Percentiles rank a stretch among this genome's conserved stretches.
Evolutionary conservation across 2,329 filamentous ascomycete species (phyloP).

Genomic region (Didymella exigua): DNA sequence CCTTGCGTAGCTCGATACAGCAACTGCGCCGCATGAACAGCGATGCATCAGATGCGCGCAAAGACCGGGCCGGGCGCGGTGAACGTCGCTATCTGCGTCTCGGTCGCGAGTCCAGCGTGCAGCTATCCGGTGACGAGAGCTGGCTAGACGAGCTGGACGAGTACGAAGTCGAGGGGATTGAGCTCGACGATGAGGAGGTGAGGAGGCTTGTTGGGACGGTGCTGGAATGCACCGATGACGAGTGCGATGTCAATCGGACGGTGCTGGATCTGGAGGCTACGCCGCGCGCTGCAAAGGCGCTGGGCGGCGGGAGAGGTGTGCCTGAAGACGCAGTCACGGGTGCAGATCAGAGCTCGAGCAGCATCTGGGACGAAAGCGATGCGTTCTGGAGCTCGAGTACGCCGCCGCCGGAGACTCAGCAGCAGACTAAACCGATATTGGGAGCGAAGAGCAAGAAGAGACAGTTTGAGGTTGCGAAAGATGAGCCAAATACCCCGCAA

Average conservation of each 20-base stretch:
- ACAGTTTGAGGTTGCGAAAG: constrained; percentile 1
- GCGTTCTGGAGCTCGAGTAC: constrained; percentile 7
- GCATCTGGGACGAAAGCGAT: constrained; percentile 15
- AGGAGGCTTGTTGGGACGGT: constrained; percentile 27
- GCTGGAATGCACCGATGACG: constrained; percentile 32
- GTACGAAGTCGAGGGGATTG: constrained; percentile 20
- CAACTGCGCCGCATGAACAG: constrained; percentile 53
- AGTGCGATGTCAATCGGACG: constrained; percentile 14
- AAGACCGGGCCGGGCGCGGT: constrained; percentile 30
- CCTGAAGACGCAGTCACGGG: neutral
- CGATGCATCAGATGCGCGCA: constrained; percentile 36
- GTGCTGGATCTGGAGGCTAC: constrained; percentile 5
- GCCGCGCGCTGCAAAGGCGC: constrained; percentile 1
- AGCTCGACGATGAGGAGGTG: constrained; percentile 29
- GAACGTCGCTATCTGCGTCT: constrained; percentile 49
- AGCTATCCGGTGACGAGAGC: constrained; percentile 37
- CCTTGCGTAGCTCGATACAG: constrained; percentile 48
- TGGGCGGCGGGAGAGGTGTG: neutral
- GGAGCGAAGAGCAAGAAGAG: neutral
- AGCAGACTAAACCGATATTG: neutral
- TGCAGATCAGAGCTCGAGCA: neutral
- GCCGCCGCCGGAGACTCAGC: neutral
- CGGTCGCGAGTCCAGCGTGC: constrained; percentile 45
- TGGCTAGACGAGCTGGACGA: constrained; percentile 34
- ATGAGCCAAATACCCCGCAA: neutral